These are phyloP conservation scores for Vitis hybrid DNA, from an alignment of 177 flowering plant species.

Conservation along the genomic window DNA sequence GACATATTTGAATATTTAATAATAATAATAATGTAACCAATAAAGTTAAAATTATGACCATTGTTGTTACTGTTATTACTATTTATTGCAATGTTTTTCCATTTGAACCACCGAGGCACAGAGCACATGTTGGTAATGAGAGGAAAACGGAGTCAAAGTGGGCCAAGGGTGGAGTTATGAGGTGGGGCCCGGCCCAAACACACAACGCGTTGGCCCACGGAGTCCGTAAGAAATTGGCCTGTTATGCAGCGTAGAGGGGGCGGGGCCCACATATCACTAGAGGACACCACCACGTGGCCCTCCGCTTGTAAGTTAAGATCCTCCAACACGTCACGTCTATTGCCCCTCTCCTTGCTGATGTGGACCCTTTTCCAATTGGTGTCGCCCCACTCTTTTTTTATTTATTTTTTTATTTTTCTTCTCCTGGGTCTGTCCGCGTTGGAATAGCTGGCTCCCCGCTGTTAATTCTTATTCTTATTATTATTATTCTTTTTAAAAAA, in stretches of 20 bases:
- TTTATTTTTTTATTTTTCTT: not conserved
- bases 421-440: not conserved
- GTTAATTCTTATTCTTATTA: not conserved
- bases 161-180: not conserved
- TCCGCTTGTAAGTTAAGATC: conserved; percentile 2
- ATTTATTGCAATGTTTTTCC: too few species aligned
- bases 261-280: conserved; percentile 10
- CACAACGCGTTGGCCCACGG: conserved; percentile 14
- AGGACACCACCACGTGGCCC: conserved; percentile 22
- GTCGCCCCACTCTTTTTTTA: not conserved
- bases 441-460: conserved; percentile 12
- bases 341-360: conserved; percentile 5
- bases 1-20: too few species aligned
- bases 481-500: not conserved
- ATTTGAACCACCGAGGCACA: too few species aligned
- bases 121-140: conserved; percentile 1
- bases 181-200: conserved; percentile 2
- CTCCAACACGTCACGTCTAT: conserved; percentile 16
- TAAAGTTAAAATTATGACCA: too few species aligned
- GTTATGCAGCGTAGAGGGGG: not conserved
- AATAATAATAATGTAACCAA: too few species aligned
- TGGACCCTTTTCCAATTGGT: conserved; percentile 9
- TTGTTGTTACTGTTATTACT: too few species aligned
- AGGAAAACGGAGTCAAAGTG: conserved; percentile 4
- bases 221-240: not conserved